These are phyloP conservation scores for Hansfordia pulvinata DNA, from an alignment of 2,329 filamentous ascomycete species.

Conservation along the genomic window DNA sequence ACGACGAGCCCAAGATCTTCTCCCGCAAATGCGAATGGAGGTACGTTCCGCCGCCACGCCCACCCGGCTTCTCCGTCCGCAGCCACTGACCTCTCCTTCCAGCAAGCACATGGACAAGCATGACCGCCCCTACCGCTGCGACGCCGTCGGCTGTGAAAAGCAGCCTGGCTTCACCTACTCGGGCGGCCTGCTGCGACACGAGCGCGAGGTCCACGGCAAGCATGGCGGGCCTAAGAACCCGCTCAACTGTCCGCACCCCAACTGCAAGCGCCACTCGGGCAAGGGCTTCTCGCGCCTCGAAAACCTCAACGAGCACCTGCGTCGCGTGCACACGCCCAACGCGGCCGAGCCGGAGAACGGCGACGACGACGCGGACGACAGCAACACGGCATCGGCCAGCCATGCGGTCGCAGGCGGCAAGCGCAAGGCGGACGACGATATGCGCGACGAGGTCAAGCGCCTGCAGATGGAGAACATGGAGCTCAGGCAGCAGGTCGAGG, in stretches of 20 bases:
- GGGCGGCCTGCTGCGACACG: constrained; percentile 76
- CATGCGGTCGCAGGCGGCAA: constrained; percentile 22
- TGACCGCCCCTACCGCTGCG: constrained; percentile 82
- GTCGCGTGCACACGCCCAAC: constrained; percentile 64
- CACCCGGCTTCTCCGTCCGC: not conserved
- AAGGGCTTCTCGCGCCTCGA: constrained; percentile 88
- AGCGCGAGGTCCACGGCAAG: constrained; percentile 86
- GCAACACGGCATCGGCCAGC: constrained; percentile 22
- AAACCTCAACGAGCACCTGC: constrained; percentile 86
- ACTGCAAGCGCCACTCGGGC: constrained; percentile 80
- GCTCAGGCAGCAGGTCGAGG: constrained; percentile 33
- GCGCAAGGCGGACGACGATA: constrained; percentile 35
- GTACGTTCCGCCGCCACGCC: constrained; percentile 39
- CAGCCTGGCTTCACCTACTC: constrained; percentile 91
- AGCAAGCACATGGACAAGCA: constrained; percentile 99
- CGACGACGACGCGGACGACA: constrained; percentile 20
- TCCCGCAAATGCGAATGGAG: constrained; percentile 86
- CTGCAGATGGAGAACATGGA: constrained; percentile 52
- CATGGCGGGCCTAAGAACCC: constrained; percentile 80
- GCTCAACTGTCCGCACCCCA: constrained; percentile 70
- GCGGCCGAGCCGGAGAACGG: constrained; percentile 14
- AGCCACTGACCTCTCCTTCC: constrained; percentile 10
- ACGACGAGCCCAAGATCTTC: constrained; percentile 51
- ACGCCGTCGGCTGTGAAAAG: constrained; percentile 73
- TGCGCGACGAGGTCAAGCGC: constrained; percentile 54